Percentiles rank a stretch among this genome's conserved stretches.
Conservation (phyloP, 2,329 filamentous ascomycete species). For the Ophiostoma sp. region DNA sequence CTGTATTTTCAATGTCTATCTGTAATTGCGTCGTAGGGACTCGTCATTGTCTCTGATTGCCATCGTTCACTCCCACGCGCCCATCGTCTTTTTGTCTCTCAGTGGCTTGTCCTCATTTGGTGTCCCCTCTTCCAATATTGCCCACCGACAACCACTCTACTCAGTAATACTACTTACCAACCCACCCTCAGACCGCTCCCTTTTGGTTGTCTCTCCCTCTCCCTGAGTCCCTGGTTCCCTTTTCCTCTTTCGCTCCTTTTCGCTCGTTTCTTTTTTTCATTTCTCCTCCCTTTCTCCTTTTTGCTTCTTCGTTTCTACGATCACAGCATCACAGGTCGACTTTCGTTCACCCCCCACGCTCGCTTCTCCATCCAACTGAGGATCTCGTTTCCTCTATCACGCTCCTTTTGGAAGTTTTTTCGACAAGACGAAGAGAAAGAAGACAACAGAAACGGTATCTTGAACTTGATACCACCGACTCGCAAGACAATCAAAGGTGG, state of each 20-base stretch:
- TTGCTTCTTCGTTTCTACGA: constrained; percentile 31
- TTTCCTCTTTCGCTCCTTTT: constrained; percentile 4
- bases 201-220: background rate
- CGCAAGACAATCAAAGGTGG: constrained; percentile 1
- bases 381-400: constrained; percentile 51
- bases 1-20: background rate
- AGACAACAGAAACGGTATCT: background rate
- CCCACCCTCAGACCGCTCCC: background rate
- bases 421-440: constrained; percentile 19
- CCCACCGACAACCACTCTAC: background rate
- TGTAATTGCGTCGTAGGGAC: background rate
- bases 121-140: background rate
- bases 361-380: constrained; percentile 53
- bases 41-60: background rate
- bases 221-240: background rate
- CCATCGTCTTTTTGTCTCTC: background rate
- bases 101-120: constrained; percentile 19
- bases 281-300: constrained; percentile 27
- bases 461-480: no score
- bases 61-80: background rate
- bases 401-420: constrained; percentile 49
- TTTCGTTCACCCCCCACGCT: constrained; percentile 14
- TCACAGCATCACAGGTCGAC: constrained; percentile 21
- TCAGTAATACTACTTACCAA: background rate
- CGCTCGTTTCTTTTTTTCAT: constrained; percentile 2